phyloP scores from a whole-genome alignment of 179 eudicot species.

The Heliamphora pulchella region DNA sequence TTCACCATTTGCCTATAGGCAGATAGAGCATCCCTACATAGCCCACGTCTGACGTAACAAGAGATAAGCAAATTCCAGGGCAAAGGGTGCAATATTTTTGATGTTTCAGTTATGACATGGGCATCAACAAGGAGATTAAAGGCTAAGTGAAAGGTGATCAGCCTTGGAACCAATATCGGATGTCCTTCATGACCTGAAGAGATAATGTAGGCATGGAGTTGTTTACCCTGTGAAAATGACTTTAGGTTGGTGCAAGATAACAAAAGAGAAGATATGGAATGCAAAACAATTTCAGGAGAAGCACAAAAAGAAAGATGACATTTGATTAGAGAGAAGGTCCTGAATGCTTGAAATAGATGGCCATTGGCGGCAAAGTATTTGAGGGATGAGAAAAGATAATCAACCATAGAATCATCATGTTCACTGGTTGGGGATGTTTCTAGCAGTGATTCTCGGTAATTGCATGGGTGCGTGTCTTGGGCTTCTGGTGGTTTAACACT shows the following conservation, averaged over 20 bases:
- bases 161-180: constrained; percentile 46
- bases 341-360: constrained; percentile 50
- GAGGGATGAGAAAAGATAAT: constrained; percentile 43
- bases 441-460: constrained; percentile 8
- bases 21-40: constrained; percentile 38
- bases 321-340: constrained; percentile 42
- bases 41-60: constrained; percentile 48
- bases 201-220: constrained; percentile 55
- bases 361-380: constrained; percentile 47
- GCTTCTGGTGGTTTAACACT: constrained; percentile 17
- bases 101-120: constrained; percentile 37
- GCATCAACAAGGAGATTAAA: constrained; percentile 50
- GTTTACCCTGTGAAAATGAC: constrained; percentile 50
- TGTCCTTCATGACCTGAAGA: constrained; percentile 46
- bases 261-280: constrained; percentile 53
- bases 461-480: constrained; percentile 19
- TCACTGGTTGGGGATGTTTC: constrained; percentile 8
- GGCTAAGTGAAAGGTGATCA: constrained; percentile 52
- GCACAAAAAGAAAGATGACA: constrained; percentile 25
- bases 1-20: constrained; percentile 50
- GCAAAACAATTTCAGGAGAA: constrained; percentile 30
- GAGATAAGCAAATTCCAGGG: constrained; percentile 82
- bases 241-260: constrained; percentile 42
- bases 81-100: constrained; percentile 42
- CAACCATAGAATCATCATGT: constrained; percentile 39